Base-by-base conservation (phyloP, 2,329 filamentous ascomycete species). In the Eurotiales sp. region DNA sequence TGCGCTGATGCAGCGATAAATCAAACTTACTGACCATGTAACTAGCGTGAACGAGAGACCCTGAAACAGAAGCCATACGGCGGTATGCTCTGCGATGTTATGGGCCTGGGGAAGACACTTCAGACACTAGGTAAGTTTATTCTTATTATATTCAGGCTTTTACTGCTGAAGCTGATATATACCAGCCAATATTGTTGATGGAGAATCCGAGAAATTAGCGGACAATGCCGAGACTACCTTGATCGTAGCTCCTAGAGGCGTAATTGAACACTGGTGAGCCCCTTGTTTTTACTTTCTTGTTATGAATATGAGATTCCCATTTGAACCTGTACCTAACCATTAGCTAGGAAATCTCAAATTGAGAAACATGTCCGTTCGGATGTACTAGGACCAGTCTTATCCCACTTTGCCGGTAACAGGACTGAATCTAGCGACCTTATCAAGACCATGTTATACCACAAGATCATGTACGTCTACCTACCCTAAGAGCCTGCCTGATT, bases 51-150 rank as follows among this genome's bases (percentile, higher is more conserved):
- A n/a, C 61, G 65, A 14, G 67, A 70, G 42, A 58, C 51, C 6
- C 57, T 58, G 19, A 32, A 66, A 2, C 19, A 37, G 8, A 34
- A 30, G 46, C 46, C 69, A 1, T 53, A 46, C 14, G 71, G 71
- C 5, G 71, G 71, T 0, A 58, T 74, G 15, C 59, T 71, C 1
- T 69, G 66, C 25, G 71, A 74, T 46, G 62, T 65, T 8, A 73
- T 73, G 71, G 71, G 71, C 0, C 65, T 72, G 23, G 71, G 71
- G 1, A 73, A 73, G 53, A 71, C 69, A 0, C 61, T 71, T 2
- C 64, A 67, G 48, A 61, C 64, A 34, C 60, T 72, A 36, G 62
- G 64, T 68, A n/a, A 40, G 51, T 19, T 21, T 17, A 23, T 12
- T 14, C 8, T 8, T 19, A 17, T 22, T 15, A 7, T 41, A 27